A percentile compares a stretch with the other conserved stretches of the same genome.
phyloP scores from a whole-genome alignment of 306 rosid species.

The Cyamopsis tetragonoloba region DNA sequence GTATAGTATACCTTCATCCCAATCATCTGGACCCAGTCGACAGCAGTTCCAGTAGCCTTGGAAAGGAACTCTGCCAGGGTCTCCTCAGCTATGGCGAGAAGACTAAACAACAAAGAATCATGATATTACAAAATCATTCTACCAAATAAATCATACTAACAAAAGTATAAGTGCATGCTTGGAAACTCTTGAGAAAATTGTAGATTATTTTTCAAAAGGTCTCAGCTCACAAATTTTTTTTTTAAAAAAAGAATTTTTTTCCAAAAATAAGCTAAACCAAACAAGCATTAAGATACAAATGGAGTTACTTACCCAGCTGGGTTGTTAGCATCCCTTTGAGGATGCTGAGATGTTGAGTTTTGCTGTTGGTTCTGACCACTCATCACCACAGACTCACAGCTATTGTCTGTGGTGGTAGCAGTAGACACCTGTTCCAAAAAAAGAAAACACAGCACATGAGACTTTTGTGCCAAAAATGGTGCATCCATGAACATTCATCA shows the following conservation, averaged over 20 bases:
- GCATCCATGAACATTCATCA: not conserved
- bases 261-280: too few species aligned
- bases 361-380: conserved; percentile 98
- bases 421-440: conserved; percentile 55
- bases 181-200: too few species aligned
- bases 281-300: too few species aligned
- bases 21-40: conserved; percentile 99
- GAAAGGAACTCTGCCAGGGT: conserved; percentile 99
- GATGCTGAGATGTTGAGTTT: conserved; percentile 94
- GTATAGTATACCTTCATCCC: conserved; percentile 90
- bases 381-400: conserved; percentile 99
- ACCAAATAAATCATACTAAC: too few species aligned
- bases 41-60: conserved; percentile 99
- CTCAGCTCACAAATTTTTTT: too few species aligned
- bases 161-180: too few species aligned
- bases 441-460: not conserved
- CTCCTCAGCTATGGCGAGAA: conserved; percentile 96
- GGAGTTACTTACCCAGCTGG: conserved; percentile 90
- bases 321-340: conserved; percentile 90
- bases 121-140: too few species aligned
- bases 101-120: conserved; percentile 38
- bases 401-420: conserved; percentile 91
- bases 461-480: not conserved
- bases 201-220: too few species aligned
- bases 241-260: too few species aligned